Base-by-base conservation (phyloP, 2,329 filamentous ascomycete species). In the Cryphonectria parasitica region DNA sequence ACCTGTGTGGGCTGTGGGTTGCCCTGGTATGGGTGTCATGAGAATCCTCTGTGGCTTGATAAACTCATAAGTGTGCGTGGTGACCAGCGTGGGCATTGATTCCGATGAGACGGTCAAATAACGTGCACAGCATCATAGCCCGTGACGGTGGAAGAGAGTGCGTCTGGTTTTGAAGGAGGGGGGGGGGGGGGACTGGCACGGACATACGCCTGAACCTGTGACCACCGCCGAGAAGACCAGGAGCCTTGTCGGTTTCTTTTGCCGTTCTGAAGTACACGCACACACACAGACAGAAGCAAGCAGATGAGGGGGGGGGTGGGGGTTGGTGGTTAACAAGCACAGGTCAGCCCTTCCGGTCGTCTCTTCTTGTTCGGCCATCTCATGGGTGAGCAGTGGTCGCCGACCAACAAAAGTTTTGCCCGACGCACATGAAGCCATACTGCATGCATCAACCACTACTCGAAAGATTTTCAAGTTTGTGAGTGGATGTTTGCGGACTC, bases 341-440 rank as follows among this genome's bases (percentile, higher is more conserved):
- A 41, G 25, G 39, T 39, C 25, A 25, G 60, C 19, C 60, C 31
- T 36, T 41, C 22, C n/a, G 34, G 43, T n/a, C n/a, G 61, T 25
- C 54, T 31, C 25, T 15, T 64, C n/a, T n/a, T 45, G 39, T 8
- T 45, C 36, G 61, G 61, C n/a, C 36, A 43, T 19, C n/a, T 28
- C 41, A 43, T 10, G 61, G 19, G 39, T 31, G 22, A 49, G 41
- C 10, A 25, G 25, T 43, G n/a, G 61, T 64, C 61, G 61, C 61
- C 61, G 61, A 64, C 41, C 61, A 41, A 43, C n/a, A 62, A 25
- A 15, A 36, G 17, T 6, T 36, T 64, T 54, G 28, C 43, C 64
- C 45, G 45, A 56, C 22, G 43, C 49, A 56, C 43, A 52, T 54
- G 45, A 49, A 54, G 64, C 64, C 64, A 66, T 66, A 54, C 54